Conservation (phyloP, 306 rosid species). For the Dalbergia oliveri region DNA sequence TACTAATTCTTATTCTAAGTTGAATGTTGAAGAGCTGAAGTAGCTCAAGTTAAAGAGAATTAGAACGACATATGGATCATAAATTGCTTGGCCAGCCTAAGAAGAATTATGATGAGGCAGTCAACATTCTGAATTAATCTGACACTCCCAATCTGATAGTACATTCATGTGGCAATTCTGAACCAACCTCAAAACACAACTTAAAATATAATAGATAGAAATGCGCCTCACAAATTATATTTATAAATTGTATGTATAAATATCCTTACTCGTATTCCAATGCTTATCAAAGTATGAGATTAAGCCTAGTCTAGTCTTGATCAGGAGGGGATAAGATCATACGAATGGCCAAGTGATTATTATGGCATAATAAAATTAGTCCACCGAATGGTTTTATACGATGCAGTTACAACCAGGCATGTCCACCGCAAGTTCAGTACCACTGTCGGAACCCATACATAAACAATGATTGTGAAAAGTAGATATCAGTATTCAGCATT, state of each 20-base stretch:
- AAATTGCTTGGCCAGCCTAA: no score
- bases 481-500: conserved; percentile 9
- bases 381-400: not conserved
- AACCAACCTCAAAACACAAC: no score
- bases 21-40: not conserved
- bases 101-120: not conserved
- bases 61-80: no score
- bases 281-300: no score
- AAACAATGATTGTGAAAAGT: not conserved
- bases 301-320: no score
- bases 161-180: no score
- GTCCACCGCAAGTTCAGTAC: not conserved
- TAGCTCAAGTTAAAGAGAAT: not conserved
- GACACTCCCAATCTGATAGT: no score
- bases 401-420: not conserved
- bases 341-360: not conserved
- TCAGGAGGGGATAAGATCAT: not conserved
- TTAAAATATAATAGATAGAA: no score
- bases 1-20: not conserved
- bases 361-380: not conserved
- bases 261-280: no score
- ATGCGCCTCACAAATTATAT: no score
- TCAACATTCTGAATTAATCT: no score
- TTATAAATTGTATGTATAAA: no score
- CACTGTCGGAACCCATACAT: not conserved